Evolutionary conservation across 2,329 filamentous ascomycete species (phyloP), one percentile per base, ranked within the genome.

Genomic region (Colletotrichum echinochloae): DNA sequence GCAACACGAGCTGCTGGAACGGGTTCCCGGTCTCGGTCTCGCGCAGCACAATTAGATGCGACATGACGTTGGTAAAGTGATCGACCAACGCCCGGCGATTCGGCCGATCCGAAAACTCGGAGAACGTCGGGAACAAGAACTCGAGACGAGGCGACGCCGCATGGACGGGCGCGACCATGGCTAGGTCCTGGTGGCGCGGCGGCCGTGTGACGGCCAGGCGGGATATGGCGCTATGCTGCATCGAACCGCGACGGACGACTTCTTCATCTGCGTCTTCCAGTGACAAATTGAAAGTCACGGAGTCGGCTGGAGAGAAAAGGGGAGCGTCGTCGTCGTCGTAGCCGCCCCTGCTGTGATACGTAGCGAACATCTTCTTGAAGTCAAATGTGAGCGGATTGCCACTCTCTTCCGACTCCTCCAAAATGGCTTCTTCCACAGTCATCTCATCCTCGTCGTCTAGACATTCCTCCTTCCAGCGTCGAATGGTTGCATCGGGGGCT

Each of bases 11-110:
- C 74, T 90, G 87, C 73, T 89, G 87, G 74, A 91, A 91, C 0
- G 89, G 88, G 71, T 91, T 91, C 26, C 87, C 88, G 5, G 83
- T 83, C 73, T 91, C 88, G 1, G 72, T 73, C 76, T 91, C 89
- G 39, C 88, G 84, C 73, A 91, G 88, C 26, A 91, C 89, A 52
- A 91, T 89, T n/a, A 90, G 81, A 76, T 90, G 89, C 0, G 88
- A 90, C 26, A 91, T 77, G 16, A 89, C 86, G 72, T 89, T 90
- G 81, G 87, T 89, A 74, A 91, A 91, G 78, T 91, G 88, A 72
- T 89, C 87, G 16, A 91, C 82, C 30, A 91, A 79, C 2, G 83
- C 84, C 12, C 89, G 84, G 6, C 88, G 84, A 73, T 88, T 87
- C 33, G 82, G 83, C 18, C 82, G 84, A 14, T 83, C 81, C 2